Percentiles rank a stretch among this genome's conserved stretches.
phyloP scores from a whole-genome alignment of 306 rosid species.

The Dryas octopetala region DNA sequence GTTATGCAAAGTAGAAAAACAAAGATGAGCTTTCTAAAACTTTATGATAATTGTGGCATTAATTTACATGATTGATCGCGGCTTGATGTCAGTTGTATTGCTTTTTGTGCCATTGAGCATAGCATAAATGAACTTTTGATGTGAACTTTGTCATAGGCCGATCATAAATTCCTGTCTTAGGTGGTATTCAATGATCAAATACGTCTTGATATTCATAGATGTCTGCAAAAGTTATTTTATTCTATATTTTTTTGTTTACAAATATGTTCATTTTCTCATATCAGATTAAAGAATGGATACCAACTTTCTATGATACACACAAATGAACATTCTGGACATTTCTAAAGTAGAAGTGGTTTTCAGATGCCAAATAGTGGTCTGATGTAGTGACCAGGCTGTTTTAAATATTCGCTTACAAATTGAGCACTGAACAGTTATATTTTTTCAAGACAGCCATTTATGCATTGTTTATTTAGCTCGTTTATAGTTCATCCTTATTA shows the following conservation, averaged over 20 bases:
- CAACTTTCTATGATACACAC: neutral
- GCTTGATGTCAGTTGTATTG: neutral
- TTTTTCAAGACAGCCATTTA: neutral
- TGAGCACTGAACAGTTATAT: neutral
- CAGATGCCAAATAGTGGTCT: neutral
- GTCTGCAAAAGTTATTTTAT: neutral
- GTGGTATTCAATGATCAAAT: neutral
- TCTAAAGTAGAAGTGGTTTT: neutral
- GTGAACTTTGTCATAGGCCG: neutral
- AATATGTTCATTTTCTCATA: neutral
- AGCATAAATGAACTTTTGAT: neutral
- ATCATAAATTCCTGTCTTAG: neutral
- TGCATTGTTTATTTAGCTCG: neutral
- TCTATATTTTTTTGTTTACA: neutral
- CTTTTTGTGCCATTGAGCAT: neutral
- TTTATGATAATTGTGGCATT: neutral
- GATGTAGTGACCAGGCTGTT: neutral
- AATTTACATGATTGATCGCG: neutral
- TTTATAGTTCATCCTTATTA: neutral
- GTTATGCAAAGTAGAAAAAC: conserved; percentile 1
- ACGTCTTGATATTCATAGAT: neutral
- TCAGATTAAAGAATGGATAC: neutral
- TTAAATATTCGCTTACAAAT: neutral
- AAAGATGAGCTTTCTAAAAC: neutral
- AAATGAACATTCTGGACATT: neutral